Percentiles rank a stretch among this genome's conserved stretches.
Evolutionary conservation across 768 basidiomycete species (phyloP).

Genomic region (Tulasnella sp.): DNA sequence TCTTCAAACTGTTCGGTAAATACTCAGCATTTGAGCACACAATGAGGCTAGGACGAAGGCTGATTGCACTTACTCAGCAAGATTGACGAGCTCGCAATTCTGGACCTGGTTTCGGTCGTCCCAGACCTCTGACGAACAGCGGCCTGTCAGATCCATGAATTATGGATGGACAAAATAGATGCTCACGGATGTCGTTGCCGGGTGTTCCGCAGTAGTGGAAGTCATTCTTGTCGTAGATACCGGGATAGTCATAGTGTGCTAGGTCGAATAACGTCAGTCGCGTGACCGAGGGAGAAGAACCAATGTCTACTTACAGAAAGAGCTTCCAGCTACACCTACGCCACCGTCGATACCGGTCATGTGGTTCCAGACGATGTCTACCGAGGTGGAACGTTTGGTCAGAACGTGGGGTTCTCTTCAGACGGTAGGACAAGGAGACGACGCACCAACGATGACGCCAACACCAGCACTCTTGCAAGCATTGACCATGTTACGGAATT

Average conservation of each 20-base stretch:
- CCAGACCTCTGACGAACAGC: conserved; percentile 29
- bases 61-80: conserved; percentile 36
- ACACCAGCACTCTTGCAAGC: conserved; percentile 36
- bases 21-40: not conserved
- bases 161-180: not conserved
- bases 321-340: conserved; percentile 36
- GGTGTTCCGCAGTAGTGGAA: conserved; percentile 36
- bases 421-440: not conserved
- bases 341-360: conserved; percentile 39
- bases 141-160: not conserved
- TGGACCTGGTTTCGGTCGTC: conserved; percentile 35
- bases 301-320: not conserved
- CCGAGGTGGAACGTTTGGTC: not conserved
- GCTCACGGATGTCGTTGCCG: conserved; percentile 18
- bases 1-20: conserved; percentile 52
- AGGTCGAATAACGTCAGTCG: not conserved
- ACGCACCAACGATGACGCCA: conserved; percentile 31
- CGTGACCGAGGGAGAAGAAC: not conserved
- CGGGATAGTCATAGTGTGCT: conserved; percentile 39
- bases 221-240: conserved; percentile 36
- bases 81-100: conserved; percentile 36
- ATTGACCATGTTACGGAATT: conserved; percentile 35
- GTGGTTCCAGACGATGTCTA: conserved; percentile 38
- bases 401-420: not conserved
- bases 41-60: not conserved